These are phyloP conservation scores for Tolypocladium sp. DNA, from an alignment of 2,329 filamentous ascomycete genomes.

Conservation along the genomic window DNA sequence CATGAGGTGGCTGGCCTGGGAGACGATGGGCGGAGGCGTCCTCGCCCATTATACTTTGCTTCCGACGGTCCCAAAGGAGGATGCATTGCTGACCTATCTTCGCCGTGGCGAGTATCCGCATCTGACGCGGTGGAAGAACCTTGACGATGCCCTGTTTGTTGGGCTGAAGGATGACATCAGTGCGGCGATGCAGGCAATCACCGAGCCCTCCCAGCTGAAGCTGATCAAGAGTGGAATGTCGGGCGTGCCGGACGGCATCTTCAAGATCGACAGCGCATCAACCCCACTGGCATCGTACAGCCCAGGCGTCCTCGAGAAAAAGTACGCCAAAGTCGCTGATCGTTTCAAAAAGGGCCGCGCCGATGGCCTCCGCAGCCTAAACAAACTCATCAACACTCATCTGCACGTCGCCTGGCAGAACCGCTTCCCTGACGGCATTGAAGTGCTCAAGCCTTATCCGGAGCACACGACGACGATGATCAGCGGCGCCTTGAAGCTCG, in stretches of 20 bases:
- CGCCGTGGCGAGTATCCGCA: conserved; percentile 66
- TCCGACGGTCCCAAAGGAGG: conserved; percentile 72
- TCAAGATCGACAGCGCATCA: conserved; percentile 56
- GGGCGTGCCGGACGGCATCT: conserved; percentile 47
- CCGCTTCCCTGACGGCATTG: conserved; percentile 65
- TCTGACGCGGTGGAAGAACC: conserved; percentile 63
- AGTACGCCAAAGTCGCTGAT: conserved; percentile 60
- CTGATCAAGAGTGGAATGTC: conserved; percentile 54
- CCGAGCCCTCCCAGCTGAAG: conserved; percentile 46
- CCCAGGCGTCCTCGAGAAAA: conserved; percentile 46
- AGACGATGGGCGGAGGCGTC: conserved; percentile 77
- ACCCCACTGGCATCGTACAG: conserved; percentile 73
- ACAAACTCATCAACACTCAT: conserved; percentile 72
- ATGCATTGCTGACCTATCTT: conserved; percentile 62
- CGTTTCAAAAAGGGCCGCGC: conserved; percentile 47
- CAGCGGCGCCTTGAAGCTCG: conserved; percentile 61
- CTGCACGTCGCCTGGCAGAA: conserved; percentile 81
- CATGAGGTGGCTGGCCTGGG: conserved; percentile 87
- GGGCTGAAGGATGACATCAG: conserved; percentile 58
- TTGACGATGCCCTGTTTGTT: conserved; percentile 65
- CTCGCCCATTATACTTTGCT: conserved; percentile 71
- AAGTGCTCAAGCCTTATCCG: conserved; percentile 70
- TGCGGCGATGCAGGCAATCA: conserved; percentile 50
- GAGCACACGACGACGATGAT: conserved; percentile 67
- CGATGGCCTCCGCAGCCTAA: conserved; percentile 56